Evolutionary conservation across 2,329 filamentous ascomycete genomes (phyloP).

Genomic region (Botrytis hyacinthi): DNA sequence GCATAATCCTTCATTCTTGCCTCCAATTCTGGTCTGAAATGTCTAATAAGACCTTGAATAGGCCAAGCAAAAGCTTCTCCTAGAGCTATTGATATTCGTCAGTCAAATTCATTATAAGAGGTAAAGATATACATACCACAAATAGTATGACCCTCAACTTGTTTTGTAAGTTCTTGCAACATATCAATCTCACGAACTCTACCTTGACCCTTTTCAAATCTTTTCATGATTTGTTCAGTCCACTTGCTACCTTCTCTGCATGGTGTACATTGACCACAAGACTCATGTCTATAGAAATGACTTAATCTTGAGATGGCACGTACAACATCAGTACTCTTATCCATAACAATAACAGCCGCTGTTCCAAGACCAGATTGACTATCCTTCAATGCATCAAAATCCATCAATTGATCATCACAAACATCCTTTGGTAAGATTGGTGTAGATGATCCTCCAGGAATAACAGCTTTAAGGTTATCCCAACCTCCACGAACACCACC

Average conservation of each 20-base stretch:
- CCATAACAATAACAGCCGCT: conserved; percentile 97
- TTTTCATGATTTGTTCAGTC: conserved; percentile 98
- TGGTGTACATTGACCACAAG: conserved; percentile 97
- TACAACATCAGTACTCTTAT: conserved; percentile 95
- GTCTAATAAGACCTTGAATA: conserved; percentile 94
- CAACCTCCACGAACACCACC: conserved; percentile 94
- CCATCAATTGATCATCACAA: conserved; percentile 96
- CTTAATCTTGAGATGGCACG: conserved; percentile 88
- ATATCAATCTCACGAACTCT: conserved; percentile 95
- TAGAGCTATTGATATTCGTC: conserved; percentile 56
- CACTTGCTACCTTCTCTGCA: conserved; percentile 98
- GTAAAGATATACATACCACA: conserved; percentile 64
- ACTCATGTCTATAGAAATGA: conserved; percentile 98
- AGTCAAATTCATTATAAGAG: neutral
- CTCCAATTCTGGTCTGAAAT: conserved; percentile 96
- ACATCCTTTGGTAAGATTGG: conserved; percentile 87
- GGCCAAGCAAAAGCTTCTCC: conserved; percentile 99
- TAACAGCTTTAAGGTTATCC: conserved; percentile 95
- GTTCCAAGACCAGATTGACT: conserved; percentile 96
- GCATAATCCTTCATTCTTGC: conserved; percentile 82
- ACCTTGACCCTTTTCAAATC: conserved; percentile 88
- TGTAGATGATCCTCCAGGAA: conserved; percentile 94
- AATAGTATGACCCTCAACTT: conserved; percentile 98
- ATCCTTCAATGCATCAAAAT: conserved; percentile 98
- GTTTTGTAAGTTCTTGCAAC: conserved; percentile 98